A percentile compares a stretch with the other conserved stretches of the same genome.
These are phyloP conservation scores for Neopestalotiopsis sp. DNA, from an alignment of 2,329 filamentous ascomycete species.

Conservation along the genomic window DNA sequence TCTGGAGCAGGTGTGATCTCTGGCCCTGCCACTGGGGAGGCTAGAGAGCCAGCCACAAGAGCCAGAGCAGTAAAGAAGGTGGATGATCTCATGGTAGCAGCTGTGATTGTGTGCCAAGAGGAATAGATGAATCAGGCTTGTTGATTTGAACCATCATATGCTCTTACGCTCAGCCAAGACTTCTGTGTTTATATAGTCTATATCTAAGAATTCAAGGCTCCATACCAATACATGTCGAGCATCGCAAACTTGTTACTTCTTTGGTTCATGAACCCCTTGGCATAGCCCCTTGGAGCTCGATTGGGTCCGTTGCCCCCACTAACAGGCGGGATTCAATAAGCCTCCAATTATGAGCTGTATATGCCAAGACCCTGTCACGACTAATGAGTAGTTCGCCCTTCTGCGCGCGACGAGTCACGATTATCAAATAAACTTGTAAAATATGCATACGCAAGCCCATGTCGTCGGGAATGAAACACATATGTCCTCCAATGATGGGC, in stretches of 20 bases:
- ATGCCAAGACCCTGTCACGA: constrained; percentile 9
- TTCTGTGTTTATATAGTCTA: neutral
- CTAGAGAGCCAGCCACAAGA: constrained; percentile 7
- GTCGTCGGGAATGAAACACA: neutral
- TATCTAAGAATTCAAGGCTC: neutral
- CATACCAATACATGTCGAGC: neutral
- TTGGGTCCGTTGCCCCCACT: neutral
- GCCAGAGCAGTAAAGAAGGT: constrained; percentile 3
- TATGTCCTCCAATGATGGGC: constrained; percentile 11
- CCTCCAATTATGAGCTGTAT: constrained; percentile 14
- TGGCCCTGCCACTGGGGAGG: constrained; percentile 10
- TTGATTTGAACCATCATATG: neutral
- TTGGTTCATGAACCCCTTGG: neutral
- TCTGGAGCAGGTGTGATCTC: constrained; percentile 15
- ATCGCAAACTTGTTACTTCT: neutral
- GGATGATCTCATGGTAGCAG: constrained; percentile 9
- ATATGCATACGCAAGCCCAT: neutral
- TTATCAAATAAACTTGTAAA: neutral
- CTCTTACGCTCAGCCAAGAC: neutral
- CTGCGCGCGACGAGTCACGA: neutral
- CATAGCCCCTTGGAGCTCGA: neutral
- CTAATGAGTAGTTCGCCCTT: neutral
- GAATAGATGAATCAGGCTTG: neutral
- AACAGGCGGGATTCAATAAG: constrained; percentile 4
- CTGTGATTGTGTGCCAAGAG: neutral